These are phyloP conservation scores for Penicillium sp. DNA, from an alignment of 2,329 filamentous ascomycete species.

Conservation along the genomic window DNA sequence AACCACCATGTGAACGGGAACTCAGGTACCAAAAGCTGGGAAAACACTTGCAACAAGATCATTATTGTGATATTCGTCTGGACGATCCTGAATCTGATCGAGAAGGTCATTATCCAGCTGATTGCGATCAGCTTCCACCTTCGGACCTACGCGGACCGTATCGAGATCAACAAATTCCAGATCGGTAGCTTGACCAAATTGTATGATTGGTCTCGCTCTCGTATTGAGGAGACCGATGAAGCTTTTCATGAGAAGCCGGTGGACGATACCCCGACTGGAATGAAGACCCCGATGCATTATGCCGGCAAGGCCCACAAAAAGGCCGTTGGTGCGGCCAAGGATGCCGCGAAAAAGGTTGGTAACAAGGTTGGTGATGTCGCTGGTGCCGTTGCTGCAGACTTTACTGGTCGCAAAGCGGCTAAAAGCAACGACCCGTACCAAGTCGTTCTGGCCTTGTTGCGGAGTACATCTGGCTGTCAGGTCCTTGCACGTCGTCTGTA, in stretches of 20 bases:
- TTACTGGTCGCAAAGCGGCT: constrained; percentile 72
- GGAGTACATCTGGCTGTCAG: constrained; percentile 71
- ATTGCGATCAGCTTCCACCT: constrained; percentile 92
- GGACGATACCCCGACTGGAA: constrained; percentile 53
- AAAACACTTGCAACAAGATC: constrained; percentile 77
- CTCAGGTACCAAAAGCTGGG: constrained; percentile 63
- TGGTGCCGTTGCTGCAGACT: constrained; percentile 83
- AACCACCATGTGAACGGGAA: constrained; percentile 60
- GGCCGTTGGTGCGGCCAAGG: constrained; percentile 63
- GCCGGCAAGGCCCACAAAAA: constrained; percentile 61
- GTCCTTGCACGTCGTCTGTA: constrained; percentile 85
- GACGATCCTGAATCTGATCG: constrained; percentile 75
- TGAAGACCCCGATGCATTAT: constrained; percentile 71
- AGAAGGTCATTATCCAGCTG: constrained; percentile 93
- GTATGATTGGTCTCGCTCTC: constrained; percentile 64
- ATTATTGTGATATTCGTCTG: constrained; percentile 82
- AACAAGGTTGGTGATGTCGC: constrained; percentile 83
- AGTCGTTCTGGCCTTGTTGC: constrained; percentile 76
- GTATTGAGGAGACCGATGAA: constrained; percentile 69
- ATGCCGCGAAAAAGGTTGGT: constrained; percentile 76
- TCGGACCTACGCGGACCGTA: constrained; percentile 85
- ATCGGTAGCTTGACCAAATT: constrained; percentile 68
- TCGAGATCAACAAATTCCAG: constrained; percentile 89
- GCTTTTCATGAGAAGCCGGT: constrained; percentile 67
- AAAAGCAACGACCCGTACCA: constrained; percentile 77